phyloP scores from a whole-genome alignment of 345 rosid species.

The Barbarea vulgaris region DNA sequence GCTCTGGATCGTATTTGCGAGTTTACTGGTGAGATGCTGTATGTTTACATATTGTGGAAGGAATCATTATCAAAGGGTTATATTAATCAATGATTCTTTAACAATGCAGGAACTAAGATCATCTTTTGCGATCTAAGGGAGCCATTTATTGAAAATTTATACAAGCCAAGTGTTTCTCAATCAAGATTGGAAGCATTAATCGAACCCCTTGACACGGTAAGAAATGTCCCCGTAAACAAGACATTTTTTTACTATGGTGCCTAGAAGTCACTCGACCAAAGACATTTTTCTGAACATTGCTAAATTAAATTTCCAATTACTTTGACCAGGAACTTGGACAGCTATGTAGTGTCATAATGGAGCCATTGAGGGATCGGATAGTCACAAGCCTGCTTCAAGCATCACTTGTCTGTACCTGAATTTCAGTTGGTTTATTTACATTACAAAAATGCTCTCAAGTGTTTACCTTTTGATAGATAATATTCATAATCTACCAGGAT shows the following conservation, averaged over 20 bases:
- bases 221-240: constrained; percentile 30
- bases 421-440: constrained; percentile 20
- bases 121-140: constrained; percentile 91
- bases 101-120: constrained; percentile 81
- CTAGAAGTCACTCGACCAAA: constrained; percentile 14
- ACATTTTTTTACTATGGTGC: not conserved
- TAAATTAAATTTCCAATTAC: constrained; percentile 20
- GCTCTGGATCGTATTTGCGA: constrained; percentile 86
- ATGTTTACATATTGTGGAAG: not conserved
- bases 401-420: constrained; percentile 66
- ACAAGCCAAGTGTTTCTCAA: constrained; percentile 75
- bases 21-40: constrained; percentile 65
- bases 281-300: constrained; percentile 1
- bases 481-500: constrained; percentile 54
- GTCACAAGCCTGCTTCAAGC: constrained; percentile 97
- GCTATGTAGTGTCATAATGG: constrained; percentile 78
- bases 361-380: constrained; percentile 86
- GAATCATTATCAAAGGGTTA: not conserved
- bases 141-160: constrained; percentile 77
- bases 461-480: constrained; percentile 12
- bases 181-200: constrained; percentile 78
- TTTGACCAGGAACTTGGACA: constrained; percentile 78
- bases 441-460: constrained; percentile 8
- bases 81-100: constrained; percentile 21
- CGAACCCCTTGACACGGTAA: constrained; percentile 82